Base-by-base conservation (phyloP, 805 yeast species). In the Candida odintsovae region DNA sequence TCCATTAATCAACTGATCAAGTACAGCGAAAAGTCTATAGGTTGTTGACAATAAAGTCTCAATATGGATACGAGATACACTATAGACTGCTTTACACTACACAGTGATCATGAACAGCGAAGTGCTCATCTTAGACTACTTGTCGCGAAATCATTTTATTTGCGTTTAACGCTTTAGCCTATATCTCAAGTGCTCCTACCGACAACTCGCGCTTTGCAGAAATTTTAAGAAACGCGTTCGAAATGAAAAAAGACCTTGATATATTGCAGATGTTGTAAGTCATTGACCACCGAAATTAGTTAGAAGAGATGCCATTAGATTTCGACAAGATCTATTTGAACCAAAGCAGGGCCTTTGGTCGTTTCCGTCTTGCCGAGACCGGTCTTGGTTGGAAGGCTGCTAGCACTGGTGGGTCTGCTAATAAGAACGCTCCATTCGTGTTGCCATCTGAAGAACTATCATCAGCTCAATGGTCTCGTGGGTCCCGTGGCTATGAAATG, bases 331-430 rank as follows among this genome's bases (percentile, higher is more conserved):
- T 94, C 53, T 90, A 88, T 64, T 72, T 89, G 64, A 90, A 94
- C 66, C 96, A 86, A 65, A 86, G 96, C 45, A 81, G 81, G 56
- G 72, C 76, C 36, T 77, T 80, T 41, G 99, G 99, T 21, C 83
- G 95, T 57, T 83, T 92, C 76, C 88, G 99, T 68, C 79, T 94
- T 52, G 96, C 97, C 13, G 94, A 86, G 52, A 82, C 95, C n/a
- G 99, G 99, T 42, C 75, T 94, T 25, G 99, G 99, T 41, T 94
- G 99, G 99, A 92, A 92, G 62, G 83, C 83, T 0, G 69, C 81
- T 2, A 63, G 77, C 16, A 68, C 75, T 7, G 76, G 75, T 13
- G 71, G 73, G 36, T 66, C 75, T 21, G 69, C 75, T 36, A 70
- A 70, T 23, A 72, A 73, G 47, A 73, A 78, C 12, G 80, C 78